Evolutionary conservation across 1,139 yeast genomes (phyloP), one percentile per base, ranked within the genome.

Genomic region (Blastobotrys raffinosifermentans): DNA sequence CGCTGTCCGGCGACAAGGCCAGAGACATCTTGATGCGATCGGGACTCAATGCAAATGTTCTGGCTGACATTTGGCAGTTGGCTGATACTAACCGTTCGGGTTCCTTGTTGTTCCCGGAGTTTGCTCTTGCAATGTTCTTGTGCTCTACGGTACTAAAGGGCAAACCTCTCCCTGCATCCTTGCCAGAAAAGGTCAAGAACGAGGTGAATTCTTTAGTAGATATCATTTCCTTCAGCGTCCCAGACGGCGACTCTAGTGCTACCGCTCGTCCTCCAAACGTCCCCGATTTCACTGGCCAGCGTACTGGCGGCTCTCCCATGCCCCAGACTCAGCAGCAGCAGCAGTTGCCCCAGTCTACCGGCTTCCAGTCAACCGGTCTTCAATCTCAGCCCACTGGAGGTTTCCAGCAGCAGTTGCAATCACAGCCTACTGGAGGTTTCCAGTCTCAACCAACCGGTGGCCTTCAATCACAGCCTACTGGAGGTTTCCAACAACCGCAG

Each of bases 41-140:
- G 0, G 84, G 86, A 3, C 69, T 91, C 41, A 66, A 75, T 26
- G 86, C 96, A 1, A 74, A 76, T 23, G 74, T 81, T 20, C 69
- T 91, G 52, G 94, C 94, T 2, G 85, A 81, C 48, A 80, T 91
- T 42, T 91, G 98, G 98, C 76, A 83, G 21, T 67, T 91, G 47
- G 74, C 95, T 17, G 98, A 91, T 56, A 81, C 94, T 2, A 83
- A 80, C 51, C 81, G 78, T 52, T 79, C 94, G 3, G 97, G 97
- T 1, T 72, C 78, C 32, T 70, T 91, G 43, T 64, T 91, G 46
- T 91, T 89, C 54, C 98, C 98, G 0, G 97, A 91, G 58, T 91
- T 91, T 66, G 95, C 95, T 9, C 69, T 89, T 51, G 94, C 96
- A 13, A 77, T 91, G 70, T 94, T 86, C 58, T 70, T 91, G 48